Evolutionary conservation across 176 grass and related monocot genomes (phyloP).

Genomic region (Hordeum marinum): DNA sequence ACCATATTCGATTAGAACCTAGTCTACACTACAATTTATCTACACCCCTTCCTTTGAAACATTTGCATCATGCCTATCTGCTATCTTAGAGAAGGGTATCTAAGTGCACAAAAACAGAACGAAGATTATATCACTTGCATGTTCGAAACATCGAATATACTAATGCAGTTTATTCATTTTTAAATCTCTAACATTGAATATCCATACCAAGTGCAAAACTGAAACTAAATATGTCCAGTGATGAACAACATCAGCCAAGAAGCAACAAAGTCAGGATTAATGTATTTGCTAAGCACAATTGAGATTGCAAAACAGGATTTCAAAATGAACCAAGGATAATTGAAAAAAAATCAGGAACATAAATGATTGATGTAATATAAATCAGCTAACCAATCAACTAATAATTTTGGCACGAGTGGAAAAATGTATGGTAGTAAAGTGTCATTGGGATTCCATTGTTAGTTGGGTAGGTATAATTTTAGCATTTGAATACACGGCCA

Average conservation of each 20-base stretch:
- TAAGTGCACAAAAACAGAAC: too few species aligned
- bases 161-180: not conserved
- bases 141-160: not conserved
- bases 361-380: too few species aligned
- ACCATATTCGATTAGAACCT: too few species aligned
- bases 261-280: not conserved
- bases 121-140: not conserved
- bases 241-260: not conserved
- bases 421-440: not conserved
- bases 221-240: not conserved
- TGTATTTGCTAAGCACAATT: not conserved
- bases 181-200: not conserved
- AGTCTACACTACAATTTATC: too few species aligned
- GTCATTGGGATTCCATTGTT: not conserved
- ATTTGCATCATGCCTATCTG: too few species aligned
- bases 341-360: too few species aligned
- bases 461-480: not conserved
- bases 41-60: too few species aligned
- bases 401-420: not conserved
- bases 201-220: not conserved
- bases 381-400: too few species aligned
- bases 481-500: not conserved
- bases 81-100: too few species aligned
- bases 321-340: too few species aligned
- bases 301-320: too few species aligned